These are phyloP conservation scores for Antrodiella citrinella DNA, from an alignment of 768 basidiomycete species.

Conservation along the genomic window DNA sequence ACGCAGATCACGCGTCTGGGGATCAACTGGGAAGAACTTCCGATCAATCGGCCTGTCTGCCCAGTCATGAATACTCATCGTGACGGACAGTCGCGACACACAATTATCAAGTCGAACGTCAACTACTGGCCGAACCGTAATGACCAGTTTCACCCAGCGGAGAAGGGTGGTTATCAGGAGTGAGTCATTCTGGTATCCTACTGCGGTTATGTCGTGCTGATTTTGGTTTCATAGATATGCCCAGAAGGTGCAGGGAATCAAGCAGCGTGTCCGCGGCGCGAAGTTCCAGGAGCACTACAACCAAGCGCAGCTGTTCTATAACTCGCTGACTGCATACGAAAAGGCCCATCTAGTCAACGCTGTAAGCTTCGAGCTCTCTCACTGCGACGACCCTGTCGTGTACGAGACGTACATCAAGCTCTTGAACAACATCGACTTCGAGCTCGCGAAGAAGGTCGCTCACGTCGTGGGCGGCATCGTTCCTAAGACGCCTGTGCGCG, in stretches of 20 bases:
- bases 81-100: constrained; percentile 50
- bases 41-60: constrained; percentile 77
- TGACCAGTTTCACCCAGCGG: constrained; percentile 37
- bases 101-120: constrained; percentile 46
- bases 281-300: constrained; percentile 77
- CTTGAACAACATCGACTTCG: constrained; percentile 65
- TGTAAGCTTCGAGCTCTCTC: constrained; percentile 76
- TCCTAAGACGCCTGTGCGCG: constrained; percentile 41
- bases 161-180: constrained; percentile 55
- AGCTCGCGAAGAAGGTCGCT: constrained; percentile 65
- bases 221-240: constrained; percentile 30
- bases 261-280: constrained; percentile 51
- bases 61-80: constrained; percentile 66
- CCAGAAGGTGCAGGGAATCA: constrained; percentile 45
- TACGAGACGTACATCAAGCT: constrained; percentile 59
- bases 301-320: constrained; percentile 78
- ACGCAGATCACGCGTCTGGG: constrained; percentile 79
- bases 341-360: constrained; percentile 64
- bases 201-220: constrained; percentile 7
- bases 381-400: constrained; percentile 70
- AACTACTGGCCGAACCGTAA: constrained; percentile 86
- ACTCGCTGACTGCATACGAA: constrained; percentile 66
- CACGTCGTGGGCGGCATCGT: constrained; percentile 50
- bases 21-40: constrained; percentile 72
- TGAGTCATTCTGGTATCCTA: constrained; percentile 19